Evolutionary conservation across 306 rosid genomes (phyloP).

Genomic region (Trifolium dubium): DNA sequence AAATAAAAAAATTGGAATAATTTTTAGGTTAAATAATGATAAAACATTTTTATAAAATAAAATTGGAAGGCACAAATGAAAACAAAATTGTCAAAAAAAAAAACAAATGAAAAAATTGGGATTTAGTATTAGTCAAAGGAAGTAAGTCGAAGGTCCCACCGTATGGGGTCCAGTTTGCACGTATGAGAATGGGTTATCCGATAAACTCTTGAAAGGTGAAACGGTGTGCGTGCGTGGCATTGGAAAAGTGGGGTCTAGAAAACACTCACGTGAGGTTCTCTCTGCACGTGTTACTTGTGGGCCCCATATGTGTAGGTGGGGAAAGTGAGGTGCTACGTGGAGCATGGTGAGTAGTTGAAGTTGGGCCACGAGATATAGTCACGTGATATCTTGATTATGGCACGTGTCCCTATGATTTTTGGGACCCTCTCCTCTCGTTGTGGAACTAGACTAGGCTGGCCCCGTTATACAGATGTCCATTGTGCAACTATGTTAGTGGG

Average conservation of each 20-base stretch:
- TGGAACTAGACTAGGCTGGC: slow-evolving; percentile 33
- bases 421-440: slow-evolving; percentile 34
- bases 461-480: slow-evolving; percentile 32
- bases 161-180: slow-evolving; percentile 27
- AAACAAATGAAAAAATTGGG: not conserved
- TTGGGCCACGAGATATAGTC: slow-evolving; percentile 55
- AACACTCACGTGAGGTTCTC: slow-evolving; percentile 46
- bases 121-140: not conserved
- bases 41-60: too few relatives aligned
- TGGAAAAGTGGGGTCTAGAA: not conserved
- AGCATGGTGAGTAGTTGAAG: slow-evolving; percentile 46
- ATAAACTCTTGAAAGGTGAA: slow-evolving; percentile 9
- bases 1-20: too few relatives aligned
- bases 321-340: slow-evolving; percentile 50
- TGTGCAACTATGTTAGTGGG: not conserved
- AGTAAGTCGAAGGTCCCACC: not conserved
- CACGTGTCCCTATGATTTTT: slow-evolving; percentile 53
- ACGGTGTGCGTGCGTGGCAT: slow-evolving; percentile 1
- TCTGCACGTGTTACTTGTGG: slow-evolving; percentile 37
- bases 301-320: slow-evolving; percentile 27
- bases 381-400: slow-evolving; percentile 34
- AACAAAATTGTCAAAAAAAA: too few relatives aligned
- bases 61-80: not conserved
- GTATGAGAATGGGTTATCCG: slow-evolving; percentile 21
- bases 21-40: too few relatives aligned